Conservation (phyloP, 2,329 filamentous ascomycete genomes). For the Epichloe typhina region DNA sequence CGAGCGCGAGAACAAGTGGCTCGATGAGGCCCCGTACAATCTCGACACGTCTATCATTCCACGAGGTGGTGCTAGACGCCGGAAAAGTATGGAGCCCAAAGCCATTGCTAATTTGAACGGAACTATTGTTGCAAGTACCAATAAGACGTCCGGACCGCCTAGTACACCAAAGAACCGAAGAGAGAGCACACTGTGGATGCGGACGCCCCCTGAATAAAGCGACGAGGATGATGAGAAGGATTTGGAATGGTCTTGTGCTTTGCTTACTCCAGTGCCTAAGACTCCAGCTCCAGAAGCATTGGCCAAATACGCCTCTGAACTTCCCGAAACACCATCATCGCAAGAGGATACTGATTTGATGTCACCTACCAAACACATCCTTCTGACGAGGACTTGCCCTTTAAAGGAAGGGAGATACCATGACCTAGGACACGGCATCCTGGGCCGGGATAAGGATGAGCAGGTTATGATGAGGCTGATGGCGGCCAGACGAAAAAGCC, state of each 20-base stretch:
- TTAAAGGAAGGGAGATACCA: constrained; percentile 29
- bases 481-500: constrained; percentile 61
- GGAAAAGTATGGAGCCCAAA: constrained; percentile 72
- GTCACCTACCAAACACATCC: constrained; percentile 21
- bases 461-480: constrained; percentile 49
- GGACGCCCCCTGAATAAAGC: constrained; percentile 34
- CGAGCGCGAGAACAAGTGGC: constrained; percentile 62
- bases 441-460: constrained; percentile 40
- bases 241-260: constrained; percentile 28
- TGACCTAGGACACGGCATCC: constrained; percentile 30
- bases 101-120: constrained; percentile 57
- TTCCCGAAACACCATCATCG: constrained; percentile 32
- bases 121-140: constrained; percentile 36
- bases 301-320: constrained; percentile 36
- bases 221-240: constrained; percentile 24
- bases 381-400: constrained; percentile 41
- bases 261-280: constrained; percentile 44
- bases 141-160: constrained; percentile 26
- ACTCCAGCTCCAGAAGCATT: constrained; percentile 44
- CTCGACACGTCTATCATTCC: constrained; percentile 56
- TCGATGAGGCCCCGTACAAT: constrained; percentile 57
- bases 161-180: constrained; percentile 38
- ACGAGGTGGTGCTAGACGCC: constrained; percentile 55
- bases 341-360: constrained; percentile 20
- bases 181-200: constrained; percentile 42